phyloP scores from a whole-genome alignment of 441 rosid genomes.

The Mallotus repandus region DNA sequence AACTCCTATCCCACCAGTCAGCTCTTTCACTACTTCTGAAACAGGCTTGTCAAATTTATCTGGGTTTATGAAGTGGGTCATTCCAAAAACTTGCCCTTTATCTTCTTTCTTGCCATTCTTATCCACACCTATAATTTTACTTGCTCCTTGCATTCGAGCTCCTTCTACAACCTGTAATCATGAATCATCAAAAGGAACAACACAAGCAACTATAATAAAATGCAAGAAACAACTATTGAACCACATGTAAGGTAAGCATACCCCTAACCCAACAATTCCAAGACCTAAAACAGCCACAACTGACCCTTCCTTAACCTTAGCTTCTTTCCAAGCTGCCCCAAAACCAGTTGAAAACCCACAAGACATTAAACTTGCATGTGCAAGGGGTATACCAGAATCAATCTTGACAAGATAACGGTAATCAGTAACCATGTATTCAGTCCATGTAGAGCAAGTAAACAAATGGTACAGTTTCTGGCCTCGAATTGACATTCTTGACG shows the following conservation, averaged over 20 bases:
- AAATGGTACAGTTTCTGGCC: conserved; percentile 35
- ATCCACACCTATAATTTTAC: conserved; percentile 45
- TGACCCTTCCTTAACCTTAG: conserved; percentile 46
- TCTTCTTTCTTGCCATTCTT: conserved; percentile 35
- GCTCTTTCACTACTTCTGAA: conserved; percentile 33
- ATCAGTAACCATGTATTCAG: conserved; percentile 39
- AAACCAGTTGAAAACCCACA: conserved; percentile 54
- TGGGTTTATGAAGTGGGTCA: conserved; percentile 51
- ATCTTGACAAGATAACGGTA: conserved; percentile 33
- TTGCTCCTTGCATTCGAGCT: conserved; percentile 41
- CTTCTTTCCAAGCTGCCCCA: conserved; percentile 66
- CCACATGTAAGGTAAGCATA: not conserved
- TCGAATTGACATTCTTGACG: conserved; percentile 42
- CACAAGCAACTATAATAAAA: not conserved
- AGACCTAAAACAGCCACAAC: conserved; percentile 60
- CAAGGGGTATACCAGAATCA: conserved; percentile 18
- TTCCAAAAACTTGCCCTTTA: conserved; percentile 44
- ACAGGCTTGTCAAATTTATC: conserved; percentile 25
- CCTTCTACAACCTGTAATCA: conserved; percentile 37
- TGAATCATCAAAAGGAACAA: not conserved
- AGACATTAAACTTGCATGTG: conserved; percentile 43
- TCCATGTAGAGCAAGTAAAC: conserved; percentile 47
- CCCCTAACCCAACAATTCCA: conserved; percentile 70
- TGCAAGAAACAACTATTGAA: no score
- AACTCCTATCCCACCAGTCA: conserved; percentile 41